Evolutionary conservation across 768 basidiomycete genomes (phyloP).

Genomic region (Mycena galopus): DNA sequence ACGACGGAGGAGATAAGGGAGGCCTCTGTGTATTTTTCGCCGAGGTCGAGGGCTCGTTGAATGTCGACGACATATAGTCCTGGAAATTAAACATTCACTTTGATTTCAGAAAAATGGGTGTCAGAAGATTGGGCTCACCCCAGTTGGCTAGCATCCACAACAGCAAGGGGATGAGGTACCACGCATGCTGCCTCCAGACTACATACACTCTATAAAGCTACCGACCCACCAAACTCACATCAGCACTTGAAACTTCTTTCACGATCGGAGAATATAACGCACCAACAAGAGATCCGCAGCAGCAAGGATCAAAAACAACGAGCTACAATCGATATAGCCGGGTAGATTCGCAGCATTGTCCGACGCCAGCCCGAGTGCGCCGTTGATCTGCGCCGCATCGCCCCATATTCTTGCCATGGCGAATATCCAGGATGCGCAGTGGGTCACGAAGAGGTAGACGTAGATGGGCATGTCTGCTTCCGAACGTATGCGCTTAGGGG

Average conservation of each 20-base stretch:
- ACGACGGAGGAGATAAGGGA: neutral
- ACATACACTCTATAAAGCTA: slow-evolving; percentile 25
- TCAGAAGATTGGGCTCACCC: neutral
- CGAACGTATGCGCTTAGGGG: neutral
- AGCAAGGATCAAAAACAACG: slow-evolving; percentile 26
- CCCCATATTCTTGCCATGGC: slow-evolving; percentile 27
- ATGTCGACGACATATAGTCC: neutral
- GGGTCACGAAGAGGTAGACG: slow-evolving; percentile 29
- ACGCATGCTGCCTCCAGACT: slow-evolving; percentile 12
- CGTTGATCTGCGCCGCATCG: neutral
- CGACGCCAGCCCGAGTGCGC: slow-evolving; percentile 19
- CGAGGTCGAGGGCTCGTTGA: slow-evolving; percentile 1
- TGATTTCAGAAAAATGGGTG: neutral
- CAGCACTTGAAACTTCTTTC: slow-evolving; percentile 12
- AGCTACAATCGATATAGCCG: slow-evolving; percentile 27
- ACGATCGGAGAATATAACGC: slow-evolving; percentile 13
- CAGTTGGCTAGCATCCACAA: slow-evolving; percentile 1
- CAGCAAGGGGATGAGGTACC: neutral
- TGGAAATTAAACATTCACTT: neutral
- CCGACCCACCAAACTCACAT: slow-evolving; percentile 20
- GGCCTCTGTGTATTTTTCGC: slow-evolving; percentile 1
- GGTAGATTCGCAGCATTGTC: slow-evolving; percentile 22
- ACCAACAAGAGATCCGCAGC: slow-evolving; percentile 28
- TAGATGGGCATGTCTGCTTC: slow-evolving; percentile 23
- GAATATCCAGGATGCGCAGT: slow-evolving; percentile 29